These are phyloP conservation scores for Asterionellopsis glacialis DNA, from an alignment of 108 stramenopile genomes.

Conservation along the genomic window DNA sequence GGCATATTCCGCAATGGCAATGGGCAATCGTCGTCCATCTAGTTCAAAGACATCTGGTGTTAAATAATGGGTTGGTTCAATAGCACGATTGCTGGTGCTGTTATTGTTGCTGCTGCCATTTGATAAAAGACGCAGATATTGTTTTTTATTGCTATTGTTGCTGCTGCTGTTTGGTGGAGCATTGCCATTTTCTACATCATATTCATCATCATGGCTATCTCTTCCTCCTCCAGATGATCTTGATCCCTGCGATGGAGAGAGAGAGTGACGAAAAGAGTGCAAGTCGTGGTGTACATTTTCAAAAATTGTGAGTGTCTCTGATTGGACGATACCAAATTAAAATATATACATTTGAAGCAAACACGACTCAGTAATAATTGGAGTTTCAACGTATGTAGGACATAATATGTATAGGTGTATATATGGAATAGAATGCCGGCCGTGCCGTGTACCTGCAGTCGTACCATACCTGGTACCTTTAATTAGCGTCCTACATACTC, in stretches of 20 bases:
- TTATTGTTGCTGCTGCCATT: neutral
- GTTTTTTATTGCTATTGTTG: neutral
- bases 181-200: too few species aligned
- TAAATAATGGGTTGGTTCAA: neutral
- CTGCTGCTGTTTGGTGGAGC: neutral
- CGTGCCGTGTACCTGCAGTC: too few species aligned
- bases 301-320: neutral
- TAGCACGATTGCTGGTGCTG: neutral
- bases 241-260: too few species aligned
- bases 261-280: neutral
- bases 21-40: slow-evolving; percentile 6
- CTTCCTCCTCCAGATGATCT: too few species aligned
- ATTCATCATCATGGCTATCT: too few species aligned
- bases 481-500: too few species aligned
- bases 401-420: too few species aligned
- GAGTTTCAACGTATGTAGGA: too few species aligned
- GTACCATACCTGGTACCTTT: too few species aligned
- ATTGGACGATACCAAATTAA: neutral
- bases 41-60: slow-evolving; percentile 8
- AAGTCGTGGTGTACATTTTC: neutral
- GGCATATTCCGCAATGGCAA: slow-evolving; percentile 5
- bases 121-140: neutral
- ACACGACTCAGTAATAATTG: too few species aligned
- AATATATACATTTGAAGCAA: neutral
- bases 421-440: too few species aligned